Conservation (phyloP, 352 stramenopile genomes). For the Phytophthora agathidicida region DNA sequence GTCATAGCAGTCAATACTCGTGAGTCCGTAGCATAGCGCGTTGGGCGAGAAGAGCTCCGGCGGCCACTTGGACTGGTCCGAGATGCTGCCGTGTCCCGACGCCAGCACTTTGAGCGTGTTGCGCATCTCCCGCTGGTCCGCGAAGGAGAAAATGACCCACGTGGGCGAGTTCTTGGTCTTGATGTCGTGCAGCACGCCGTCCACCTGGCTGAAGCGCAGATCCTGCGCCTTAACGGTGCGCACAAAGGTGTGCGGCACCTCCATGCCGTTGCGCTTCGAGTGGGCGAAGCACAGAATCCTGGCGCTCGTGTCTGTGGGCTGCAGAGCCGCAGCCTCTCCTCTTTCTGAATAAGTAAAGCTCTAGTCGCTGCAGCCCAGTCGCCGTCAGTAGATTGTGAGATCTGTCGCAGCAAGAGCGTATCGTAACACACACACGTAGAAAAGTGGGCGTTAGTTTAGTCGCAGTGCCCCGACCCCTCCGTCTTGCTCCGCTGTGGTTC, state of each 20-base stretch:
- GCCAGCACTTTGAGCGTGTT: conserved; percentile 83
- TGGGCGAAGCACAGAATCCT: conserved; percentile 50
- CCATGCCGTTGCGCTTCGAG: conserved; percentile 49
- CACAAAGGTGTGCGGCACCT: conserved; percentile 83
- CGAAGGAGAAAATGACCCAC: conserved; percentile 81
- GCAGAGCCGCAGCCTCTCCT: conserved; percentile 7
- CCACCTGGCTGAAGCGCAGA: conserved; percentile 78
- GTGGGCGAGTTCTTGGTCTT: conserved; percentile 66
- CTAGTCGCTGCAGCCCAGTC: neutral
- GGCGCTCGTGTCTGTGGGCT: conserved; percentile 19
- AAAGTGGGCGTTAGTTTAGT: conserved; percentile 2
- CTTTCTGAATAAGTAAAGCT: conserved; percentile 3
- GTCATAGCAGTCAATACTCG: conserved; percentile 71
- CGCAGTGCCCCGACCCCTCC: neutral
- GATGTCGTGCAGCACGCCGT: conserved; percentile 72
- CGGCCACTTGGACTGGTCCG: conserved; percentile 77
- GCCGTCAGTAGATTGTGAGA: conserved; percentile 22
- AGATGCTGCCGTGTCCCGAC: conserved; percentile 65
- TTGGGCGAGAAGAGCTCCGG: conserved; percentile 79
- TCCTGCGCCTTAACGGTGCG: conserved; percentile 83
- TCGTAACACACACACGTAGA: conserved; percentile 16
- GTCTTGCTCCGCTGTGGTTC: neutral
- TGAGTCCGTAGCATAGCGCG: conserved; percentile 83
- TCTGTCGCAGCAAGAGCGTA: conserved; percentile 35
- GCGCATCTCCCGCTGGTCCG: conserved; percentile 76